phyloP scores from a whole-genome alignment of 345 rosid species.

The Chamaenerion angustifolium region DNA sequence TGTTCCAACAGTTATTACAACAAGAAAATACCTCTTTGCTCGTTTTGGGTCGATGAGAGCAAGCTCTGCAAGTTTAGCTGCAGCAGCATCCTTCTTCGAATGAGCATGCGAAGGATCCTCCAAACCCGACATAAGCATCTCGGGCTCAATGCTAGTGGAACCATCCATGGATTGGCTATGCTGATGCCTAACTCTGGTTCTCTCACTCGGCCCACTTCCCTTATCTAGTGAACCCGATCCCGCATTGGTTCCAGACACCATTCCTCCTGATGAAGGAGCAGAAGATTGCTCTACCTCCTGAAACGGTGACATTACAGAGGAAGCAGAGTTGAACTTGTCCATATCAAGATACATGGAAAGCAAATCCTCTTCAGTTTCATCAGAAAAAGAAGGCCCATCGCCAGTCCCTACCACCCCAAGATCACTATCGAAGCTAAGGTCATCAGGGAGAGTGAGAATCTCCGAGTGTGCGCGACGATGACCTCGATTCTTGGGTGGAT shows the following conservation, averaged over 20 bases:
- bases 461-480: constrained; percentile 96
- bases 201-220: constrained; percentile 33
- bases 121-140: constrained; percentile 63
- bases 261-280: constrained; percentile 16
- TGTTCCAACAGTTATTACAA: background rate
- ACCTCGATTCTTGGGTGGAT: constrained; percentile 71
- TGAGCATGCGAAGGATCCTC: constrained; percentile 47
- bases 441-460: constrained; percentile 82
- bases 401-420: constrained; percentile 57
- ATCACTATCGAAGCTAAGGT: constrained; percentile 79
- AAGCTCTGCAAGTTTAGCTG: constrained; percentile 96
- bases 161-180: constrained; percentile 97
- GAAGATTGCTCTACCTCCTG: constrained; percentile 38
- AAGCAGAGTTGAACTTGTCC: constrained; percentile 57
- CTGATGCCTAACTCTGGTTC: constrained; percentile 84
- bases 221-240: constrained; percentile 16
- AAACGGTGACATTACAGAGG: constrained; percentile 47
- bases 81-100: constrained; percentile 75
- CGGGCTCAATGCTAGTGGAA: constrained; percentile 52
- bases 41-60: constrained; percentile 93
- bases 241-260: constrained; percentile 5
- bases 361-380: constrained; percentile 78
- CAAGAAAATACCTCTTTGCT: constrained; percentile 61
- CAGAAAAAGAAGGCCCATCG: constrained; percentile 69
- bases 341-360: constrained; percentile 77